Evolutionary conservation across 2,329 filamentous ascomycete species (phyloP), one percentile per base, ranked within the genome.

Genomic region (Purpureocillium lavendulum): DNA sequence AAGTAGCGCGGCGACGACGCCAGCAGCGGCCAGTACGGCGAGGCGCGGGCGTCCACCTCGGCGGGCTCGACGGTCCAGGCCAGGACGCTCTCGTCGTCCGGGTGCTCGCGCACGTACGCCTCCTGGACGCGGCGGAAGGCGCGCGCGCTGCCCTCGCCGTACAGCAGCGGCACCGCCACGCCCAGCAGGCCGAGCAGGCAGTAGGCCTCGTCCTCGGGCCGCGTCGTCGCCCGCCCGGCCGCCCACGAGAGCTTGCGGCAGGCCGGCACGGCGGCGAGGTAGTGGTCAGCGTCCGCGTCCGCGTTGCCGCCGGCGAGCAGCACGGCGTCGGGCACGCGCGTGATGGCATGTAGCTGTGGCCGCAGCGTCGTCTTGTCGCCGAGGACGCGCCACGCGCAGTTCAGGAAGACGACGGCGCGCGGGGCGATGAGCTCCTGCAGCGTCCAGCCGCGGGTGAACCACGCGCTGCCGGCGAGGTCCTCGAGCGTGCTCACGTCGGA

Each of bases 131-230:
- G 29, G 5, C 31, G 36, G 21, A 47, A 47, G 12, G 43, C 43
- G 7, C 36, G 35, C 11, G 32, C n/a, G 2, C 16, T 29, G 1
- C 45, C 43, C 30, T 50, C 48, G 3, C 47, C 47, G 32, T 49
- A 49, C 4, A 50, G 33, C 34, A 48, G 43, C 12, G 48, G 43
- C 47, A 50, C 45, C 41, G 45, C 45, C 30, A 49, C 45, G 14
- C 44, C 24, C 14, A 48, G 44, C 4, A 49, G 35, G 9, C 47
- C 47, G 38, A 49, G 37, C 17, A 49, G 29, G 36, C 46, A 49
- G 30, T 49, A 49, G 5, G 46, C 47, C 6, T 40, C 30, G 17
- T 49, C 47, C 14, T 49, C 47, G 9, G 38, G 38, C n/a, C 47
- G 39, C 7, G 47, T 49, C 0, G 47, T 49, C 12, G 37, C 30